phyloP scores from a whole-genome alignment of 805 yeast genomes.

The Candida germanica region DNA sequence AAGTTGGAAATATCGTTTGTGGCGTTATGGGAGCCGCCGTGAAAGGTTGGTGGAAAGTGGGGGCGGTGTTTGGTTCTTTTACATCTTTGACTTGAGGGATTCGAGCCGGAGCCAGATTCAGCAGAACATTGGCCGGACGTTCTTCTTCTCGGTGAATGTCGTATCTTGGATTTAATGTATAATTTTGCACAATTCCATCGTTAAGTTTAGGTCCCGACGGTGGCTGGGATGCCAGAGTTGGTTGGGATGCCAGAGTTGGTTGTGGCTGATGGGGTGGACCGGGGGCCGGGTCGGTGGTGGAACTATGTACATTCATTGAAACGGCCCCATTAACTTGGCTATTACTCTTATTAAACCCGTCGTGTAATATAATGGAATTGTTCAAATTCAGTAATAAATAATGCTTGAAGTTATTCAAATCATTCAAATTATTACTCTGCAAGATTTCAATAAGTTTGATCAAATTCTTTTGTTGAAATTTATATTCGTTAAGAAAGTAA shows the following conservation, averaged over 20 bases:
- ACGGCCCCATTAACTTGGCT: no score
- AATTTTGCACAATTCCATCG: constrained; percentile 21
- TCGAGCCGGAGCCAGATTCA: constrained; percentile 8
- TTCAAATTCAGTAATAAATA: constrained; percentile 9
- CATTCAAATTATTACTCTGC: constrained; percentile 12
- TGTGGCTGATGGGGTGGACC: no score
- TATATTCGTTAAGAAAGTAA: constrained; percentile 14
- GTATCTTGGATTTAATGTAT: constrained; percentile 35
- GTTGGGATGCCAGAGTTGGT: not conserved
- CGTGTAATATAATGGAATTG: constrained; percentile 9
- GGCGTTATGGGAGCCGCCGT: constrained; percentile 1
- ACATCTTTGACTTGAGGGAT: constrained; percentile 5
- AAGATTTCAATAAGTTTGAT: constrained; percentile 15
- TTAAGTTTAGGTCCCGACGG: no score
- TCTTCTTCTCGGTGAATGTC: constrained; percentile 37
- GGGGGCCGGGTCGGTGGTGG: not conserved
- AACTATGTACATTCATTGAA: constrained; percentile 17
- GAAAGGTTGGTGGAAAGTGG: constrained; percentile 8
- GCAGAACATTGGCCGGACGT: constrained; percentile 9
- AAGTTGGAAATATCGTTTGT: constrained; percentile 2
- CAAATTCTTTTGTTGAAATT: constrained; percentile 14
- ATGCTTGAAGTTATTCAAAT: constrained; percentile 14
- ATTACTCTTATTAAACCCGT: constrained; percentile 4
- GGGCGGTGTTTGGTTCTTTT: not conserved
- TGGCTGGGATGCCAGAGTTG: not conserved